Conservation (phyloP, 1,284 basidiomycete species). For the Cryptococcus floricola region DNA sequence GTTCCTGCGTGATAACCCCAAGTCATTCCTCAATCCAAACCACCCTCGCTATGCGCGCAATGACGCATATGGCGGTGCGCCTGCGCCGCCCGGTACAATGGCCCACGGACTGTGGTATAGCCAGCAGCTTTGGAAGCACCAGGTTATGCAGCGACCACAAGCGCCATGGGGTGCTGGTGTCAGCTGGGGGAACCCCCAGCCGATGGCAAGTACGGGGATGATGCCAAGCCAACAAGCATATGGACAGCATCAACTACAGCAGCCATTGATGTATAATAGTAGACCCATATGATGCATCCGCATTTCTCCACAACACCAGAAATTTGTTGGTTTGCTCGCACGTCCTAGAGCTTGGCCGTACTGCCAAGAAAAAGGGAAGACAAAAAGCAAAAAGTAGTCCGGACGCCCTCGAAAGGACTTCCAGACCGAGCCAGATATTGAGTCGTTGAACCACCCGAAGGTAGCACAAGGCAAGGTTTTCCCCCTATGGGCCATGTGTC, state of each 20-base stretch:
- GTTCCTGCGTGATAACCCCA: constrained; percentile 39
- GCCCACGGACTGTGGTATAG: constrained; percentile 28
- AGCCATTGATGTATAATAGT: no score
- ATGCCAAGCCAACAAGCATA: no score
- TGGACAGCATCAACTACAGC: no score
- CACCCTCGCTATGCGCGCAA: constrained; percentile 7
- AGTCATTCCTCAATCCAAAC: constrained; percentile 31
- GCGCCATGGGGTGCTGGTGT: not conserved
- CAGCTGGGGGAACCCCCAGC: not conserved
- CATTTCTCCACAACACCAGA: no score
- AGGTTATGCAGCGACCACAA: constrained; percentile 2
- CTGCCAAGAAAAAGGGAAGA: no score
- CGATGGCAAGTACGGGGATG: not conserved
- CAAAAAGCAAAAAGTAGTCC: constrained; percentile 18
- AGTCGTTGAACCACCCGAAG: constrained; percentile 42
- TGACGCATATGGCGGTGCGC: constrained; percentile 4
- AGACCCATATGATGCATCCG: no score
- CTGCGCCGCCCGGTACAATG: constrained; percentile 21
- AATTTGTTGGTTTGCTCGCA: no score
- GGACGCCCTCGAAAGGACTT: constrained; percentile 42
- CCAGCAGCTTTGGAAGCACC: constrained; percentile 18
- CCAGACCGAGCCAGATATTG: constrained; percentile 42
- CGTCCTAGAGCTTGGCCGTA: no score
- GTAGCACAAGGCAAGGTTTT: constrained; percentile 38
- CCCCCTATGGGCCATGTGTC: constrained; percentile 42